These are phyloP conservation scores for Xylaria cubensis DNA, from an alignment of 495 filamentous ascomycete species.

Conservation along the genomic window DNA sequence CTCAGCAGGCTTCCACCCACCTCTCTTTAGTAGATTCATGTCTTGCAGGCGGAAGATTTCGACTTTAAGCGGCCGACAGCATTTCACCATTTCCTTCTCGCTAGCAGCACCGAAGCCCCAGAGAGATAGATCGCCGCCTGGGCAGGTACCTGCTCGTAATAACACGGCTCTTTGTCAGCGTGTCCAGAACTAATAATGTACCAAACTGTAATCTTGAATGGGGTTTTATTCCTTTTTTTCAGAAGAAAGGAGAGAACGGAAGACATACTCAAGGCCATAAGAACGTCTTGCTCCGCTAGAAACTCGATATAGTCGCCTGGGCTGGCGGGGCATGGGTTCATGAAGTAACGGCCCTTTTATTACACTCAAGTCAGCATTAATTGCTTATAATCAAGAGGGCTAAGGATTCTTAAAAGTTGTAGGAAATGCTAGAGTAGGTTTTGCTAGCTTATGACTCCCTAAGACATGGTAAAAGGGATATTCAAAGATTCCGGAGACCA, in stretches of 20 bases:
- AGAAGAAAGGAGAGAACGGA: slow-evolving; percentile 36
- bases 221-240: neutral
- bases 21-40: slow-evolving; percentile 50
- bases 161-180: neutral
- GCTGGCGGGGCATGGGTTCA: slow-evolving; percentile 72
- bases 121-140: slow-evolving; percentile 71
- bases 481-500: neutral
- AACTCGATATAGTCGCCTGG: slow-evolving; percentile 75
- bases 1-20: slow-evolving; percentile 66
- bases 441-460: neutral
- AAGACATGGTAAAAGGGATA: neutral
- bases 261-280: slow-evolving; percentile 69
- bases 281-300: slow-evolving; percentile 75
- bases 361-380: neutral
- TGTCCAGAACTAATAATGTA: neutral
- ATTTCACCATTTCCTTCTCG: slow-evolving; percentile 70
- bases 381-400: neutral
- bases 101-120: slow-evolving; percentile 77
- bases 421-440: neutral
- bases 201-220: neutral
- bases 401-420: neutral
- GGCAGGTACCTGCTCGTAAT: slow-evolving; percentile 46
- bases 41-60: slow-evolving; percentile 70
- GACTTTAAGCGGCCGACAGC: slow-evolving; percentile 74
- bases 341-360: slow-evolving; percentile 72